Evolutionary conservation across 2,329 filamentous ascomycete species (phyloP).

Genomic region (Endoconidiophora polonica): DNA sequence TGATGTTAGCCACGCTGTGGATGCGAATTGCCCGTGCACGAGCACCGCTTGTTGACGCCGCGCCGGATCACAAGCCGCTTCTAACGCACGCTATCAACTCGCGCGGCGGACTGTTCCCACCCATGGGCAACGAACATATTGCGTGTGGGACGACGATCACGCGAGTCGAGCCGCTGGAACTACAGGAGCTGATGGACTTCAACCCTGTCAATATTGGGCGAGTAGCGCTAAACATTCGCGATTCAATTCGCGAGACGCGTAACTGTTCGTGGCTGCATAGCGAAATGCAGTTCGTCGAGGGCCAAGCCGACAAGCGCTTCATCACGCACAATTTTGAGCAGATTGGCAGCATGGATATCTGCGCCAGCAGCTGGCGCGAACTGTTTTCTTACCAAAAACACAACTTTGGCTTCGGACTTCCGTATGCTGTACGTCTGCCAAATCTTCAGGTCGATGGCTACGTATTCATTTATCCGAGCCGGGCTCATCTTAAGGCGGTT

Average conservation of each 20-base stretch:
- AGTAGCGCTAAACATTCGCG: conserved; percentile 4
- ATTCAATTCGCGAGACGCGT: conserved; percentile 6
- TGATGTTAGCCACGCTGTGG: conserved; percentile 1
- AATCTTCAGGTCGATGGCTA: neutral
- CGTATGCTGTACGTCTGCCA: conserved; percentile 3
- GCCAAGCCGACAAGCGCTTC: conserved; percentile 1
- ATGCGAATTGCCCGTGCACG: conserved; percentile 2
- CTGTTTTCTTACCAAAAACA: neutral
- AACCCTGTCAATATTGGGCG: conserved; percentile 2
- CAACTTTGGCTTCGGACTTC: conserved; percentile 8
- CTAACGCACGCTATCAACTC: conserved; percentile 4
- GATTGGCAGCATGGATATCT: neutral
- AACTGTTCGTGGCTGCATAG: conserved; percentile 5
- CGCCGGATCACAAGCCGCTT: neutral
- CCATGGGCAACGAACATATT: conserved; percentile 4
- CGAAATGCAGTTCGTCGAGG: conserved; percentile 3
- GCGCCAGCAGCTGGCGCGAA: conserved; percentile 3
- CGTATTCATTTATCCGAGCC: conserved; percentile 6
- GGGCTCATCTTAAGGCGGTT: conserved; percentile 4
- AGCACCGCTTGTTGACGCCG: neutral
- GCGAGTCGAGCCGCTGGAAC: conserved; percentile 2
- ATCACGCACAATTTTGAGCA: neutral
- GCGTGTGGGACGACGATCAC: conserved; percentile 3
- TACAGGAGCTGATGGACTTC: neutral
- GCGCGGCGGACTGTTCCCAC: conserved; percentile 3